Base-by-base conservation (phyloP, 75 land plant genomes). In the Picea sitchensis region DNA sequence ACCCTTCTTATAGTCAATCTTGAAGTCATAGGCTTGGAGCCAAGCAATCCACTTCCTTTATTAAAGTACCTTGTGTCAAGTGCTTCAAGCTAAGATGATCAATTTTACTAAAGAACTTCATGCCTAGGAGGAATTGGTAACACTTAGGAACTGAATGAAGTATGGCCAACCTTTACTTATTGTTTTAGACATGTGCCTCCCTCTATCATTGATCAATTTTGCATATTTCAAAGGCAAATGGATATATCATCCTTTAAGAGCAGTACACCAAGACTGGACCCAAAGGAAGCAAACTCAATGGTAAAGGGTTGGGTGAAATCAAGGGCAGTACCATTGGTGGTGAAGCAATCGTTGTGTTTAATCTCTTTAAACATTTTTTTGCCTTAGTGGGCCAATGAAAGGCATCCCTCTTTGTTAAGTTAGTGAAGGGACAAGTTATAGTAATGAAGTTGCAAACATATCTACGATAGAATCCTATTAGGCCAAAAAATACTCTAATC, bases 401-500 rank as follows among this genome's bases (percentile, higher is more conserved):
- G 17, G 14, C 32, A 1, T 38, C 69, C 59, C 76, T 82, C 68
- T 86, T 80, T 13, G 75, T 34, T 4, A 83, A 23, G 0, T 54
- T 20, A 9, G 80, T 83, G 20, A 81, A 31, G 23, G 81, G 74
- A 21, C 34, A 23, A 18, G 68, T 14, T 7, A 78, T 77, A 7
- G 63, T 8, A 4, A 30, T 79, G 65, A 80, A 71, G 7, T 71
- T 14, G 12, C 18, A 17, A 2, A 81, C 68, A 75, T 81, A 80
- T 15, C 61, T 73, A n/a, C 74, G 41, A 47, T 80, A 80, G 38
- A 78, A 84, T 3, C 86, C 64, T 47, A 68, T 58, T 14, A 78
- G 21, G 3, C 86, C 80, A 6, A 84, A 31, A 5, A 80, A 76
- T 3, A 58, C 82, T 2, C 47, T 54, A 38, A 80, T 21, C 26